A percentile compares a stretch with the other conserved stretches of the same genome.
phyloP scores from a whole-genome alignment of 2,329 filamentous ascomycete species.

The Whalleya microplaca region DNA sequence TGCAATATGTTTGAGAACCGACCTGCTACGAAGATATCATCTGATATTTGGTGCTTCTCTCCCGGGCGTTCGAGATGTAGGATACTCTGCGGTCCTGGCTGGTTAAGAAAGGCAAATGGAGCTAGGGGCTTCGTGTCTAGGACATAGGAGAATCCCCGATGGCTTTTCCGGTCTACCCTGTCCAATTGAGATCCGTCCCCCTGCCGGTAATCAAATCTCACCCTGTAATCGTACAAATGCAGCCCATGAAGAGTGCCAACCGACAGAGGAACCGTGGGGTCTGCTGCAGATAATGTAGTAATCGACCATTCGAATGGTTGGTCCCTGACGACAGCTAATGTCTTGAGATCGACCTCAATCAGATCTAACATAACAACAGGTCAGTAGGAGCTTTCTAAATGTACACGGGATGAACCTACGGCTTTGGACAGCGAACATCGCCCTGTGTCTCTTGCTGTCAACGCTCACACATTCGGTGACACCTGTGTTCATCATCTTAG shows the following conservation, averaged over 20 bases:
- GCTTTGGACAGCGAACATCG: constrained; percentile 80
- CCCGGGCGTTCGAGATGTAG: constrained; percentile 70
- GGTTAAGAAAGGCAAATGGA: constrained; percentile 72
- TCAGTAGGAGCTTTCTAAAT: constrained; percentile 12
- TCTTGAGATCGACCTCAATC: constrained; percentile 80
- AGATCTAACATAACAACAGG: constrained; percentile 51
- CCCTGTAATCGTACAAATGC: constrained; percentile 79
- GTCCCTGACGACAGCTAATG: constrained; percentile 69
- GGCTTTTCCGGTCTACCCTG: constrained; percentile 29
- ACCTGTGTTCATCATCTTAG: constrained; percentile 70
- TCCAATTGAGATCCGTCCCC: constrained; percentile 45
- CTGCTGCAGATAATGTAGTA: constrained; percentile 75
- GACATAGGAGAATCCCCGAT: constrained; percentile 43
- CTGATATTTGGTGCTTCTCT: constrained; percentile 59
- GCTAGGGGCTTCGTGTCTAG: constrained; percentile 58
- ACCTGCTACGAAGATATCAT: constrained; percentile 86
- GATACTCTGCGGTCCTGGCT: constrained; percentile 82
- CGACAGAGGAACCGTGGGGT: constrained; percentile 72
- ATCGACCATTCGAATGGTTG: constrained; percentile 81
- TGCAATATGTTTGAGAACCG: constrained; percentile 87
- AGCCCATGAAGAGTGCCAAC: constrained; percentile 82
- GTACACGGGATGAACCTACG: constrained; percentile 47
- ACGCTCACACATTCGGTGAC: constrained; percentile 84
- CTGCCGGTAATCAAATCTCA: constrained; percentile 36
- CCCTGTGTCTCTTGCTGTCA: constrained; percentile 67